phyloP scores from a whole-genome alignment of 1,284 basidiomycete species.

The Xerocomus amazonicus region DNA sequence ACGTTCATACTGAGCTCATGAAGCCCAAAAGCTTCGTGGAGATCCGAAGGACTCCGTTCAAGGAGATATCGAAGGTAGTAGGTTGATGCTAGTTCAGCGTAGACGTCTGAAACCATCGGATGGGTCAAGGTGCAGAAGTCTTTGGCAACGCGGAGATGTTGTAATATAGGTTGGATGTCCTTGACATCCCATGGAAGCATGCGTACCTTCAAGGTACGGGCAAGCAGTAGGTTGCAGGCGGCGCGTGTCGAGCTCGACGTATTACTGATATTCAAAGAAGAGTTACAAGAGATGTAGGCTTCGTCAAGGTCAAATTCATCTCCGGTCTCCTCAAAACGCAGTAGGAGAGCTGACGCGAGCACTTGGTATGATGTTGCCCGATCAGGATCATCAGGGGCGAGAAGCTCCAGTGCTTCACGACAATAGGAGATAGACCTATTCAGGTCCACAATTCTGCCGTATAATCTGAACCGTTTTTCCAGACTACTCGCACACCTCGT shows the following conservation, averaged over 20 bases:
- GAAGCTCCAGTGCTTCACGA: conserved; percentile 27
- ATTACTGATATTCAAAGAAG: conserved; percentile 5
- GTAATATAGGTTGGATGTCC: conserved; percentile 20
- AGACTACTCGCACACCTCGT: conserved; percentile 14
- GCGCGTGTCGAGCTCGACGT: conserved; percentile 15
- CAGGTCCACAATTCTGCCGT: conserved; percentile 17
- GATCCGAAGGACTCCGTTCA: conserved; percentile 20
- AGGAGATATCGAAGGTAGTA: conserved; percentile 27
- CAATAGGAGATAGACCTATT: conserved; percentile 24
- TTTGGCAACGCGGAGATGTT: conserved; percentile 23
- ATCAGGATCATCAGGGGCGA: conserved; percentile 15
- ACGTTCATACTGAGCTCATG: conserved; percentile 26
- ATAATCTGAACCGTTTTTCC: conserved; percentile 24
- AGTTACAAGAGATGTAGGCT: conserved; percentile 20
- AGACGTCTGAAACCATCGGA: conserved; percentile 20
- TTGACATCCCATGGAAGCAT: conserved; percentile 17
- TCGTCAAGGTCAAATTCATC: conserved; percentile 28
- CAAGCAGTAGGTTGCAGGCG: conserved; percentile 19
- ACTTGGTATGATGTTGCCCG: conserved; percentile 9
- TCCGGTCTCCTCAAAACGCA: conserved; percentile 25
- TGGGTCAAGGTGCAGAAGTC: conserved; percentile 20
- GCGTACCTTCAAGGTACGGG: conserved; percentile 24
- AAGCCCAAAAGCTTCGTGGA: conserved; percentile 26
- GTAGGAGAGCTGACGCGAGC: conserved; percentile 21
- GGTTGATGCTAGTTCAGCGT: conserved; percentile 26